Evolutionary conservation across 1,284 basidiomycete genomes (phyloP).

Genomic region (Thelephora terrestris): DNA sequence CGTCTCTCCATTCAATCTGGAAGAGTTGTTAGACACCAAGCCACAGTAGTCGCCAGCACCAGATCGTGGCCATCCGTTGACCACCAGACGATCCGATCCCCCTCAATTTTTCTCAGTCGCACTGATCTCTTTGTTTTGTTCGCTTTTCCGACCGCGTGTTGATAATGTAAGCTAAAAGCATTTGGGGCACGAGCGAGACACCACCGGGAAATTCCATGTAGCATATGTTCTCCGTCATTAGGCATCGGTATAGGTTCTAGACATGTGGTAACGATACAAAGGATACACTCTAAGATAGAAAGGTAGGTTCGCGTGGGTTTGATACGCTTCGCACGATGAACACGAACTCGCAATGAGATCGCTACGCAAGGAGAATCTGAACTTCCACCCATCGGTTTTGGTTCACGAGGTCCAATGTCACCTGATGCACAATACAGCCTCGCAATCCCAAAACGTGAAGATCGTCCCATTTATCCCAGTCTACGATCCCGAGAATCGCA

Average conservation of each 20-base stretch:
- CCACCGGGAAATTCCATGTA: conserved; percentile 5
- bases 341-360: too few species aligned
- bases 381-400: conserved; percentile 55
- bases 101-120: too few species aligned
- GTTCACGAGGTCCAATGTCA: conserved; percentile 37
- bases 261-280: not conserved
- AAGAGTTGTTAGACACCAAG: conserved; percentile 37
- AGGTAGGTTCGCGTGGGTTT: too few species aligned
- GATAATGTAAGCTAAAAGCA: not conserved
- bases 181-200: not conserved
- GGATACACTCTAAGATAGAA: not conserved
- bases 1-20: conserved; percentile 40
- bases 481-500: conserved; percentile 35
- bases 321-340: not conserved
- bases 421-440: conserved; percentile 34
- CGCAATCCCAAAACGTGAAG: conserved; percentile 45
- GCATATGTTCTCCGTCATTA: not conserved
- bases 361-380: conserved; percentile 30
- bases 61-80: too few species aligned
- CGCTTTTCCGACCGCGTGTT: not conserved
- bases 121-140: not conserved
- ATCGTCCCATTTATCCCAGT: conserved; percentile 43
- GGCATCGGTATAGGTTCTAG: not conserved
- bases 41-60: conserved; percentile 14
- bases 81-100: too few species aligned